Base-by-base conservation (phyloP, 1,284 basidiomycete genomes). In the Fomitiporia mediterranea region DNA sequence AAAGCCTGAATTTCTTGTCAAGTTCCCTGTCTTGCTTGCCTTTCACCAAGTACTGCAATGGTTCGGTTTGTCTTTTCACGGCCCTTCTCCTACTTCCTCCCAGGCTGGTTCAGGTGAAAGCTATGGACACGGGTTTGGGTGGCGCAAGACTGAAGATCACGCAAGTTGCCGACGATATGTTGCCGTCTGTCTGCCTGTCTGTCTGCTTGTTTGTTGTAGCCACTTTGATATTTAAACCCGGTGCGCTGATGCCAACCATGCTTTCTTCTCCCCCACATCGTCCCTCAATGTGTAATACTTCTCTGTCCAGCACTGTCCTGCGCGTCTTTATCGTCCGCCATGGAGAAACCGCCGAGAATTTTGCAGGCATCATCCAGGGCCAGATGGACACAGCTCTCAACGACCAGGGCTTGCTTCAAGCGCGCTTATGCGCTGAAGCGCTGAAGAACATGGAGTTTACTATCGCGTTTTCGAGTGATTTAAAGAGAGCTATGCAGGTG, bases 281-380 rank as follows among this genome's bases (percentile, higher is more conserved):
- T 30, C 44, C 35, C 19, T 51, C 17, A 17, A 15, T n/a, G 23
- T 42, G 30, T 23, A 40, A 13, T 49, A 34, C 27, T 11, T 35
- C 27, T 19, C 21, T 6, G n/a, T 23, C 53, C 49, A 34, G 67
- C 65, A 52, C 65, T 17, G 52, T 68, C 46, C 69, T 74, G 34
- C 72, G 72, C 43, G 64, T 90, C 39, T 87, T 83, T 66, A 71
- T 90, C 58, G 77, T 89, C 43, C 80, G 87, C 46, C 88, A 90
- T 63, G 88, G 86, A 32, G 86, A 90, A 71, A 90, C 87, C 28
- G 75, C 81, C 48, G 81, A 78, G 65, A 90, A 89, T 66, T 69
- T 73, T 53, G 67, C 70, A 8, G 72, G 73, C 27, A 80, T 86
- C 57, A 78, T 88, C 49, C 87, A 90, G 71, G 87, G 88, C 42